These are phyloP conservation scores for Diophrys sp. DNA, from an alignment of 73 alveolate genomes.

Conservation along the genomic window DNA sequence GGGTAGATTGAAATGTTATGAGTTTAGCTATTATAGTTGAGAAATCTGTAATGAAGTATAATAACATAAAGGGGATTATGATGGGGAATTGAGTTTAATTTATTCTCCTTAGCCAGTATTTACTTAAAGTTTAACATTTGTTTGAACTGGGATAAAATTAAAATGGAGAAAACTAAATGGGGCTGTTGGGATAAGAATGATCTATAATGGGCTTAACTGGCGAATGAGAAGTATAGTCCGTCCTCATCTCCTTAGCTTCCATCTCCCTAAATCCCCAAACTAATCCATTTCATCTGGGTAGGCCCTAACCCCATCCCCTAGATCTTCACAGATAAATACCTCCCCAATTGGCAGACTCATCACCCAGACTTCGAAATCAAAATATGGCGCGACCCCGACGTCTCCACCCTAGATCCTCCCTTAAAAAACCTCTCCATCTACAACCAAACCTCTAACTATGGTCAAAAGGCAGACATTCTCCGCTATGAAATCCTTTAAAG, in stretches of 20 bases:
- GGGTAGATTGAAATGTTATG: no score
- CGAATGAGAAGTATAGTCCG: not conserved
- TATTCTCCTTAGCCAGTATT: no score
- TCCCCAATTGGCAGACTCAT: conserved; percentile 1
- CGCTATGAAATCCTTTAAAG: conserved; percentile 11
- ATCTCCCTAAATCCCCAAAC: conserved; percentile 20
- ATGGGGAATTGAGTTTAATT: no score
- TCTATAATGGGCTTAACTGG: not conserved
- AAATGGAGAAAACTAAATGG: not conserved
- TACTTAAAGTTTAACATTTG: no score
- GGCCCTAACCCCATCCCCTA: conserved; percentile 17
- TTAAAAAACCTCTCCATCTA: not conserved
- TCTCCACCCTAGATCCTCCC: not conserved
- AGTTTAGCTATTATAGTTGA: no score
- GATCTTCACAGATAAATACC: not conserved
- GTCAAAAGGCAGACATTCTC: conserved; percentile 16
- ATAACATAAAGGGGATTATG: no score
- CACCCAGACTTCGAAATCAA: conserved; percentile 7
- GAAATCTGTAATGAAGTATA: no score
- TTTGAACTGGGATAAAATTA: not conserved
- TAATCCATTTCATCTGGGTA: conserved; percentile 27
- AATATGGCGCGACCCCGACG: conserved; percentile 6
- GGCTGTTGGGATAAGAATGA: not conserved
- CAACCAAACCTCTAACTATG: conserved; percentile 9
- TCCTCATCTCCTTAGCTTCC: not conserved